Base-by-base conservation (phyloP, 2,329 filamentous ascomycete species). In the Alternaria ethzedia region DNA sequence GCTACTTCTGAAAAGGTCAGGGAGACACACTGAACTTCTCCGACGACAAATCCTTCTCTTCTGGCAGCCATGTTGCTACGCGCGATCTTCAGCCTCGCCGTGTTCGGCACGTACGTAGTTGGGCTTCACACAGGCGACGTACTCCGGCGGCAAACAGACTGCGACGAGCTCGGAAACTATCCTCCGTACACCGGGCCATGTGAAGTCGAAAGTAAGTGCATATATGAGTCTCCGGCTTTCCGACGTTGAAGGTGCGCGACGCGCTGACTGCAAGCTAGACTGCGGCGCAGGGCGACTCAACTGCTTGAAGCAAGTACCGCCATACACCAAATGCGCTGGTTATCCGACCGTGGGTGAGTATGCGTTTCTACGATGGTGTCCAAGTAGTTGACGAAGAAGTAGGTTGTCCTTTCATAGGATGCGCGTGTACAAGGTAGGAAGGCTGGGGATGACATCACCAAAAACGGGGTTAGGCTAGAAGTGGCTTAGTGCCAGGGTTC, bases 261-360 rank as follows among this genome's bases (percentile, higher is more conserved):
- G 54, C 20, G 21, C 13, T 26, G 7, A 50, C n/a, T 7, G 20
- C 4, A 36, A 26, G 7, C 2, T 20, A 65, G 63, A 62, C 30
- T 65, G 63, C 41, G 60, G 57, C 23, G 52, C 60, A 2, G 59
- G 52, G 12, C 12, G 47, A 25, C 26, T 63, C 21, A 63, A 60
- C 8, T 63, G 60, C 41, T 50, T 57, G 44, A 63, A 57, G 26
- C 59, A 63, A 20, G 51, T 57, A 15, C 51, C 52, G 4, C 21
- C 41, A 26, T 43, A 45, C 28, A 44, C 52, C 12, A 45, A 20
- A 30, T 58, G 44, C 26, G 56, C 44, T n/a, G 54, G 57, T 15
- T 55, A 60, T 60, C 49, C 54, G 21, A 56, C 57, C 9, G n/a
- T 63, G 36, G 47, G 52, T 63, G 15, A 54, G 50, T 43, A 9